Evolutionary conservation across 2,329 filamentous ascomycete species (phyloP).

Genomic region (Amauroascus verrucosus): DNA sequence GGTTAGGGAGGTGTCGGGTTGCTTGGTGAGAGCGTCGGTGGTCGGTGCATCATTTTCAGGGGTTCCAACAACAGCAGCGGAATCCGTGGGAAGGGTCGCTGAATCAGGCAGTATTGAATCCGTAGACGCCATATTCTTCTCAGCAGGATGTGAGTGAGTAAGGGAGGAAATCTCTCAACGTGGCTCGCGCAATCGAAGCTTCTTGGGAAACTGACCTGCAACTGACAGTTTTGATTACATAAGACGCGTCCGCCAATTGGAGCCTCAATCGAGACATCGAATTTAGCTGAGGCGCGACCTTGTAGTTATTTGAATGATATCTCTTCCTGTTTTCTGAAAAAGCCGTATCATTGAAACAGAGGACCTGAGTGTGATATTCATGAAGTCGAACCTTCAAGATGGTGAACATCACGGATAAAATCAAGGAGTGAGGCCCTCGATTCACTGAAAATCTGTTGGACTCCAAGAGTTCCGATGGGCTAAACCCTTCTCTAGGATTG

Average conservation of each 20-base stretch:
- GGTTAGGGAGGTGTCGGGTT: constrained; percentile 16
- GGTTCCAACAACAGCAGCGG: neutral
- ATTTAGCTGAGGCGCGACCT: too few relatives aligned
- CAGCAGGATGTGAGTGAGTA: neutral
- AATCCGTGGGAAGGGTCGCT: neutral
- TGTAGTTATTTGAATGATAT: neutral
- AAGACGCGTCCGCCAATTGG: too few relatives aligned
- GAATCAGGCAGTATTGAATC: constrained; percentile 11
- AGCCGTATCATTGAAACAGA: neutral
- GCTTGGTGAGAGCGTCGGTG: constrained; percentile 17
- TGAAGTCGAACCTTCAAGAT: constrained; percentile 43
- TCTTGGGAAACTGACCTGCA: too few relatives aligned
- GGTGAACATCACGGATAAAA: constrained; percentile 99
- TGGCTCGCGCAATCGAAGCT: too few relatives aligned
- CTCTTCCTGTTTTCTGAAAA: neutral
- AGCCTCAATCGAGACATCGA: too few relatives aligned
- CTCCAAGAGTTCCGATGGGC: constrained; percentile 8
- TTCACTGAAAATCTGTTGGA: neutral
- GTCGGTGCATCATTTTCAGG: constrained; percentile 11
- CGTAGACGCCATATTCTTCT: constrained; percentile 13
- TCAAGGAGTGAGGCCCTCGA: constrained; percentile 70
- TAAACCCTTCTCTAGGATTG: constrained; percentile 58
- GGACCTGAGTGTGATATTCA: neutral
- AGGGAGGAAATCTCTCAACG: too few relatives aligned
- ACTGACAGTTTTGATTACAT: too few relatives aligned